Conservation (phyloP, 352 stramenopile species). For the Globisporangium emineosum region DNA sequence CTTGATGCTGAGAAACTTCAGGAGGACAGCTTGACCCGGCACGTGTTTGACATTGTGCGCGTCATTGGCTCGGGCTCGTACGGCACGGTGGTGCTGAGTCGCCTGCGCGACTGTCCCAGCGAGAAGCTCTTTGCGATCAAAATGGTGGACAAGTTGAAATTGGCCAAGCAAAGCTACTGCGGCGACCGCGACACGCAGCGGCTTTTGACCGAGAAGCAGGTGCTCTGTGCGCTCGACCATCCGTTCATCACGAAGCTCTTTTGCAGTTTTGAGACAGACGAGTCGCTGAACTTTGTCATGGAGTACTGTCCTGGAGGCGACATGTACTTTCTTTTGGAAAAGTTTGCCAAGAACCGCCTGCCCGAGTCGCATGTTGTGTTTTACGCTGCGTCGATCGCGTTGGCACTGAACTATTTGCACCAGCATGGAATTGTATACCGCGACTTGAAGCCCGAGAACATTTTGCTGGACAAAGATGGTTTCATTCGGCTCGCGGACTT, state of each 20-base stretch:
- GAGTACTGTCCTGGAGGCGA: slow-evolving; percentile 98
- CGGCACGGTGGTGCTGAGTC: slow-evolving; percentile 66
- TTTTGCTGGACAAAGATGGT: slow-evolving; percentile 86
- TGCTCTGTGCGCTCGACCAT: slow-evolving; percentile 93
- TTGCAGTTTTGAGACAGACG: slow-evolving; percentile 87
- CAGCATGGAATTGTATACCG: slow-evolving; percentile 80
- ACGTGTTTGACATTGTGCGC: slow-evolving; percentile 68
- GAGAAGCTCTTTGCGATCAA: slow-evolving; percentile 68
- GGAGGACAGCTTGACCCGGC: slow-evolving; percentile 21
- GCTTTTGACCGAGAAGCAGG: slow-evolving; percentile 96
- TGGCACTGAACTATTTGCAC: slow-evolving; percentile 92
- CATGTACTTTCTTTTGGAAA: slow-evolving; percentile 93
- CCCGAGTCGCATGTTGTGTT: slow-evolving; percentile 91
- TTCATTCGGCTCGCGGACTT: slow-evolving; percentile 89
- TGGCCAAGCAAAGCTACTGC: slow-evolving; percentile 24
- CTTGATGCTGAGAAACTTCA: slow-evolving; percentile 23
- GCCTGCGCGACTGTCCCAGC: slow-evolving; percentile 31
- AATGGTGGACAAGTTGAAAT: slow-evolving; percentile 72
- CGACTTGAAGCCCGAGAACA: slow-evolving; percentile 91
- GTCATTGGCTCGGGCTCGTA: slow-evolving; percentile 79
- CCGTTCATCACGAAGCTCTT: slow-evolving; percentile 98
- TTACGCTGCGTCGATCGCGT: slow-evolving; percentile 96
- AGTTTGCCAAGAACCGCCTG: slow-evolving; percentile 91
- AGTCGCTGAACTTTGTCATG: slow-evolving; percentile 97
- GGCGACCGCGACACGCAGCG: slow-evolving; percentile 48